Evolutionary conservation across 306 rosid species (phyloP).

Genomic region (Psophocarpus tetragonolobus): DNA sequence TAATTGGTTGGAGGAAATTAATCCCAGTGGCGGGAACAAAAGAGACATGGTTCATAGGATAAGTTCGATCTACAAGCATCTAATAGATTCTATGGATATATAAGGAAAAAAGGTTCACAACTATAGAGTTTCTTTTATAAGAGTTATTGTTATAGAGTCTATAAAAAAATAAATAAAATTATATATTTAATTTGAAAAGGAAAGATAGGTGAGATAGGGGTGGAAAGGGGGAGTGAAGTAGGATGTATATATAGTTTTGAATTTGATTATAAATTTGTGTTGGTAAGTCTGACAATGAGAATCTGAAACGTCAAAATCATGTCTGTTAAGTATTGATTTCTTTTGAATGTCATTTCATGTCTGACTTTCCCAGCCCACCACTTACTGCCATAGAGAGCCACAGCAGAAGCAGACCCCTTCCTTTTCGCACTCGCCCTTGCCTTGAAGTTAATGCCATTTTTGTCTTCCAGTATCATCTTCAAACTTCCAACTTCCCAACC

Average conservation of each 20-base stretch:
- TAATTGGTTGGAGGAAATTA: background rate
- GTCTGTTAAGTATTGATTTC: conserved; percentile 64
- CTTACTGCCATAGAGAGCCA: conserved; percentile 28
- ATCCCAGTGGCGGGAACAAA: background rate
- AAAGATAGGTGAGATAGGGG: background rate
- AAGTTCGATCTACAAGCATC: background rate
- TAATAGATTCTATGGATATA: background rate
- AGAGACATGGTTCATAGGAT: background rate
- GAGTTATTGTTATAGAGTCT: background rate
- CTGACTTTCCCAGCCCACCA: conserved; percentile 37
- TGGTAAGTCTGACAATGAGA: conserved; percentile 69
- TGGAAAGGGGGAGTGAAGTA: background rate
- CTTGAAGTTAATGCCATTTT: conserved; percentile 29
- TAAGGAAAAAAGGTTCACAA: background rate
- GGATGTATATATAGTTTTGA: background rate
- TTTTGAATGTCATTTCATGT: conserved; percentile 67
- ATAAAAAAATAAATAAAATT: background rate
- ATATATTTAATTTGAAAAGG: background rate
- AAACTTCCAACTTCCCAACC: background rate
- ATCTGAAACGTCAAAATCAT: conserved; percentile 96
- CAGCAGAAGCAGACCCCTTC: conserved; percentile 39
- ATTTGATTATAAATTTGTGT: background rate
- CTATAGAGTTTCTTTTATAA: background rate
- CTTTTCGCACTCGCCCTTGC: conserved; percentile 49
- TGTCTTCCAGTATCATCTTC: conserved; percentile 15